Evolutionary conservation across 345 rosid genomes (phyloP), one percentile per base, ranked within the genome.

Genomic region (Kernera saxatilis): DNA sequence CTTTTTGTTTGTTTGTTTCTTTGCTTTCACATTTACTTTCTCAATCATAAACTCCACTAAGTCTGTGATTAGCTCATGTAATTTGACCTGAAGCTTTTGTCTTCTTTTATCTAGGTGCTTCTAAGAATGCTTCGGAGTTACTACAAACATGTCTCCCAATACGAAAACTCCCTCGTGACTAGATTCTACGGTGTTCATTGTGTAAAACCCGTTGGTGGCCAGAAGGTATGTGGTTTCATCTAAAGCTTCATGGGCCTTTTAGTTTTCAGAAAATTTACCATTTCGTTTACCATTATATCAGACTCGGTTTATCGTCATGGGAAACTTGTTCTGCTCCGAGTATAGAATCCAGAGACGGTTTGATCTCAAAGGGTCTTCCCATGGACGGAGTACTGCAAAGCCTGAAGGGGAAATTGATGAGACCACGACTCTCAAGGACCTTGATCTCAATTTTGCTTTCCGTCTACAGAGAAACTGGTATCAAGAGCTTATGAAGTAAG

Each of bases 231-330:
- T 57, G 1, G 64, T 48, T 58, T 21, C 44, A 68, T 51, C 29
- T 67, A 50, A 37, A 13, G 37, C 39, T 62, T 52, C 33, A 36
- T 62, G 25, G 12, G 25, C 36, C 35, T 37, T 26, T 37, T 21
- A 8, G 10, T 14, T 12, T 64, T 8, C 48, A 63, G 71, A 26
- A 35, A n/a, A 36, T 54, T 70, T n/a, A 70, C 53, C 10, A 35
- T 45, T 9, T 54, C 5, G 61, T 43, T 26, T 35, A 12, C 23
- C 5, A 3, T 45, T 36, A 36, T 55, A 21, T 27, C 85, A 94
- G 99, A 89, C 82, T 18, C 93, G 99, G 37, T 94, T 94, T 57
- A 85, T 94, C 18, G 97, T 94, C 78, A 94, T 94, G 99, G 93
- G 96, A 59, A 94, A 94, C 75, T 76, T 94, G 81, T 94, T 94